Evolutionary conservation across 1,284 basidiomycete genomes (phyloP).

Genomic region (Rugosomyces carneus): DNA sequence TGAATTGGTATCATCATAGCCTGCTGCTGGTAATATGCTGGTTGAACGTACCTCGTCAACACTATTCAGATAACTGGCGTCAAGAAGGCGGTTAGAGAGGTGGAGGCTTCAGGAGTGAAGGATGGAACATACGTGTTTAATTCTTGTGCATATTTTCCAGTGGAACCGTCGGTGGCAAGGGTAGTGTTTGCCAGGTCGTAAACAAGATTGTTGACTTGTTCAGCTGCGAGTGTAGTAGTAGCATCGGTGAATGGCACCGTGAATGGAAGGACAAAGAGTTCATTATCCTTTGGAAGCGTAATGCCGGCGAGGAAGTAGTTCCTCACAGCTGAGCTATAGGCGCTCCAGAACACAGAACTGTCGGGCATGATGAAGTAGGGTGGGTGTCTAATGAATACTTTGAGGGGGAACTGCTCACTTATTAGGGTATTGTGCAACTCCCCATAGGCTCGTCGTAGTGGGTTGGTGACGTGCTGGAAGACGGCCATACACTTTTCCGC

Average conservation of each 20-base stretch:
- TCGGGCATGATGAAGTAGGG: background rate
- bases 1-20: background rate
- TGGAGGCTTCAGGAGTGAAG: background rate
- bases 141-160: background rate
- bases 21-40: background rate
- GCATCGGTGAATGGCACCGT: conserved; percentile 1
- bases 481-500: no score
- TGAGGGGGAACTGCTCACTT: no score
- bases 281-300: background rate
- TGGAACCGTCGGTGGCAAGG: conserved; percentile 1
- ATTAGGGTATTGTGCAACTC: background rate
- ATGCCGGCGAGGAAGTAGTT: background rate
- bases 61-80: conserved; percentile 1
- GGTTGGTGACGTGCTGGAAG: no score
- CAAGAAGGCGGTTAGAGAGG: background rate
- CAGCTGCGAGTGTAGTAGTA: background rate
- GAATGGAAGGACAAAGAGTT: conserved; percentile 3
- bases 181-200: conserved; percentile 5
- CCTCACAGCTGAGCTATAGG: conserved; percentile 2
- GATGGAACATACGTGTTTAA: background rate
- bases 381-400: background rate
- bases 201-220: conserved; percentile 2
- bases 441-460: no score
- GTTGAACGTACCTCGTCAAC: conserved; percentile 1
- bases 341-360: conserved; percentile 2